A percentile compares a stretch with the other conserved stretches of the same genome.
These are phyloP conservation scores for Lachancea waltii DNA, from an alignment of 805 yeast genomes.

Conservation along the genomic window DNA sequence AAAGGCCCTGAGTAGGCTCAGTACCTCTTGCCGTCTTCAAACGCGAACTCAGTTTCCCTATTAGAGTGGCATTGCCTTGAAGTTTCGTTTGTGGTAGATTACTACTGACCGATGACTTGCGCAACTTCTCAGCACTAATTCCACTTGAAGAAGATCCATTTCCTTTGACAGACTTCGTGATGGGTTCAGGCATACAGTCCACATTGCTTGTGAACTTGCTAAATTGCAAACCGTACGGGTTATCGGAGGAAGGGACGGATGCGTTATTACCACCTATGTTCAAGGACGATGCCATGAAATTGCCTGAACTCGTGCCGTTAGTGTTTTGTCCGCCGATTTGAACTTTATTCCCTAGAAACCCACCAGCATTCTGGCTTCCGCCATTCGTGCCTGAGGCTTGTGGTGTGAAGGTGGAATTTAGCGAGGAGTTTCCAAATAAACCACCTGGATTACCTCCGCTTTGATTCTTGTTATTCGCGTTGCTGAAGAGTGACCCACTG, in stretches of 20 bases:
- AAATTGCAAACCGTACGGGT: slow-evolving; percentile 32
- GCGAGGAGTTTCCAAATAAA: slow-evolving; percentile 15
- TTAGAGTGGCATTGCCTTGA: slow-evolving; percentile 14
- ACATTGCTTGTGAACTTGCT: slow-evolving; percentile 24
- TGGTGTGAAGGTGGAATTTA: too few relatives aligned
- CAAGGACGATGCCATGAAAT: slow-evolving; percentile 9
- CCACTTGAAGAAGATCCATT: slow-evolving; percentile 9
- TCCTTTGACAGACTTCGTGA: slow-evolving; percentile 29
- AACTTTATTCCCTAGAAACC: slow-evolving; percentile 19
- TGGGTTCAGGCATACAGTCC: slow-evolving; percentile 35
- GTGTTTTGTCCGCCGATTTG: slow-evolving; percentile 14
- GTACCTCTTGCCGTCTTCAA: slow-evolving; percentile 24
- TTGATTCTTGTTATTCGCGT: slow-evolving; percentile 1
- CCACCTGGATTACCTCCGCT: slow-evolving; percentile 7
- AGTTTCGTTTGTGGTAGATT: slow-evolving; percentile 13
- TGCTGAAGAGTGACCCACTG: background rate
- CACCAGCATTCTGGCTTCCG: slow-evolving; percentile 11
- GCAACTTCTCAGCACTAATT: slow-evolving; percentile 5
- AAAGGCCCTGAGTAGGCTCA: slow-evolving; percentile 33
- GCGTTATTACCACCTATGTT: background rate
- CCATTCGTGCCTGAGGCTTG: slow-evolving; percentile 20
- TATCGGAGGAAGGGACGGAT: slow-evolving; percentile 9
- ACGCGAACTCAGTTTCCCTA: slow-evolving; percentile 35
- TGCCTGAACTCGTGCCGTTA: slow-evolving; percentile 5
- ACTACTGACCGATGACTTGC: slow-evolving; percentile 19